Percentiles rank a stretch among this genome's conserved stretches.
These are phyloP conservation scores for Marasmius oreades DNA, from an alignment of 1,284 basidiomycete species.

Conservation along the genomic window DNA sequence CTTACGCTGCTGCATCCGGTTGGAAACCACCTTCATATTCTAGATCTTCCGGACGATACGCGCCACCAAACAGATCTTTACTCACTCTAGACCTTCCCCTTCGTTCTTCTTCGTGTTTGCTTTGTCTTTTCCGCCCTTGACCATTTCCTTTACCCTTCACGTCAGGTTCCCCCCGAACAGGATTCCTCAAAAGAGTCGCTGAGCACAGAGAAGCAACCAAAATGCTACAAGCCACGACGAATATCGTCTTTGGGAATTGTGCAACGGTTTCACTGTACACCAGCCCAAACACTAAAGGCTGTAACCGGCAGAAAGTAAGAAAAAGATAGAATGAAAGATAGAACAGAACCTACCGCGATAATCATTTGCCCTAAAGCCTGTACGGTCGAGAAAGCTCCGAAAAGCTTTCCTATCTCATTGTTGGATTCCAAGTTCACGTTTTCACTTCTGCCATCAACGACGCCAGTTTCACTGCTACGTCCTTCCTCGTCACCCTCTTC, in stretches of 20 bases:
- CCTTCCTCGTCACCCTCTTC: conserved; percentile 15
- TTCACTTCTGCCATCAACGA: neutral
- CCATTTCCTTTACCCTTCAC: conserved; percentile 19
- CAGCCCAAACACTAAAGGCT: conserved; percentile 70
- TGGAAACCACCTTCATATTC: neutral
- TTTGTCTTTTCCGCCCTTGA: neutral
- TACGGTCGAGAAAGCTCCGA: conserved; percentile 66
- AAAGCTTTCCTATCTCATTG: conserved; percentile 51
- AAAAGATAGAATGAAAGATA: conserved; percentile 7
- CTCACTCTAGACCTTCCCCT: conserved; percentile 53
- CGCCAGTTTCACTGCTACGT: conserved; percentile 15
- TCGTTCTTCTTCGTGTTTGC: conserved; percentile 28
- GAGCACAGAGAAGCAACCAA: conserved; percentile 44
- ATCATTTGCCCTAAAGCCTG: conserved; percentile 67
- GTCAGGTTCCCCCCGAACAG: conserved; percentile 20
- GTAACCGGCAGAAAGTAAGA: conserved; percentile 7
- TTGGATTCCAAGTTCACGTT: conserved; percentile 15
- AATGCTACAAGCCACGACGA: conserved; percentile 51
- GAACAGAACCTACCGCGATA: conserved; percentile 49
- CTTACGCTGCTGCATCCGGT: conserved; percentile 1
- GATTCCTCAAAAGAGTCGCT: conserved; percentile 50
- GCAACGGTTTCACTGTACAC: conserved; percentile 67
- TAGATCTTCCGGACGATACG: conserved; percentile 1
- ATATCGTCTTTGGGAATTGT: conserved; percentile 63
- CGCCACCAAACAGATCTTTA: conserved; percentile 42